phyloP scores from a whole-genome alignment of 805 yeast species.

The Saturnispora ahearnii region DNA sequence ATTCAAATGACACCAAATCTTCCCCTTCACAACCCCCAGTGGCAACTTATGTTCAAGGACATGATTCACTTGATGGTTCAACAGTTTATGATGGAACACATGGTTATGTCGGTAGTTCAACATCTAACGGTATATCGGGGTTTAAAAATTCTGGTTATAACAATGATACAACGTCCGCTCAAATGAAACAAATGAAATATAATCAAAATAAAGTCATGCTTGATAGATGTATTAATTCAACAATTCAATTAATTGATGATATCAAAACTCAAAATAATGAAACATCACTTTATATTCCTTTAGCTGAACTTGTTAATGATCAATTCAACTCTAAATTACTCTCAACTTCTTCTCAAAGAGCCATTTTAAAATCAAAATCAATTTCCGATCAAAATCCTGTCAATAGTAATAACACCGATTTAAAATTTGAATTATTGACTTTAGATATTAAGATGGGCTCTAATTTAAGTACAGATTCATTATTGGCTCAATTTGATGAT shows the following conservation, averaged over 20 bases:
- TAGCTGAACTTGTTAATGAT: constrained; percentile 19
- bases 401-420: background rate
- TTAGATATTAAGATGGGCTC: constrained; percentile 52
- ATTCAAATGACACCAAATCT: background rate
- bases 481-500: constrained; percentile 54
- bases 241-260: constrained; percentile 42
- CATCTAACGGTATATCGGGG: background rate
- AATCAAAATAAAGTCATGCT: constrained; percentile 62
- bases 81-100: constrained; percentile 22
- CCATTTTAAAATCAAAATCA: constrained; percentile 39
- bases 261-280: constrained; percentile 46
- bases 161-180: constrained; percentile 5
- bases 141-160: too few relatives aligned
- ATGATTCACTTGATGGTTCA: constrained; percentile 22
- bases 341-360: constrained; percentile 43
- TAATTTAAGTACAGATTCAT: constrained; percentile 29
- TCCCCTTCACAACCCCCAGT: constrained; percentile 10
- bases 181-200: constrained; percentile 53
- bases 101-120: background rate
- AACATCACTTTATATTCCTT: constrained; percentile 58
- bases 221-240: constrained; percentile 49
- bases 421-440: constrained; percentile 52
- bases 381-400: background rate
- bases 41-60: constrained; percentile 17
- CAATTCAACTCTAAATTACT: constrained; percentile 31